Evolutionary conservation across 306 rosid genomes (phyloP).

Genomic region (Corylus heterophylla): DNA sequence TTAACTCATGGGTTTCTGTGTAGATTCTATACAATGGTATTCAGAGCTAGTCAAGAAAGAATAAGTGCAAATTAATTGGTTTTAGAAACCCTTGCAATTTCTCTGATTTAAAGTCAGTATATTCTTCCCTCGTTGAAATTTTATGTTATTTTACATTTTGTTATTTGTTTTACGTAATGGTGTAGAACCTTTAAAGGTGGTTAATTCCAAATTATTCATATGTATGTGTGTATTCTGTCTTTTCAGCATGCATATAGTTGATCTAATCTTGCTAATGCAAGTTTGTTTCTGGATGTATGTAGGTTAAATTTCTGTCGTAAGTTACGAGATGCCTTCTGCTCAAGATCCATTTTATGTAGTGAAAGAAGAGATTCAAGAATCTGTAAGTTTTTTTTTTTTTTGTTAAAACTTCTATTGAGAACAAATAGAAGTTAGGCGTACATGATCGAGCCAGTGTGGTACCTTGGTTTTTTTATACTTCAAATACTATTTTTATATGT

Average conservation of each 20-base stretch:
- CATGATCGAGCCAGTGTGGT: background rate
- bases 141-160: background rate
- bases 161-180: background rate
- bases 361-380: slow-evolving; percentile 93
- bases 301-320: slow-evolving; percentile 10
- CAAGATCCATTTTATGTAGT: slow-evolving; percentile 99
- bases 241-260: background rate
- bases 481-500: background rate
- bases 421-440: background rate
- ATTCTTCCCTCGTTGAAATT: background rate
- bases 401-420: too few relatives aligned
- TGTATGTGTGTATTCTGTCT: background rate
- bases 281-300: slow-evolving; percentile 9
- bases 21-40: too few relatives aligned
- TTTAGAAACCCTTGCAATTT: too few relatives aligned
- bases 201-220: background rate
- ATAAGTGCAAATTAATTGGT: too few relatives aligned
- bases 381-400: slow-evolving; percentile 51
- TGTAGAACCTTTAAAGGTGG: background rate
- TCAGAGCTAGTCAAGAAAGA: too few relatives aligned
- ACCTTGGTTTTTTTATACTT: background rate
- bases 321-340: slow-evolving; percentile 78
- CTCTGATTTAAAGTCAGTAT: too few relatives aligned
- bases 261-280: slow-evolving; percentile 11
- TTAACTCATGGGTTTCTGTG: too few relatives aligned